Conservation (phyloP, 2,329 filamentous ascomycete species). For the Phyllosticta capitalensis region DNA sequence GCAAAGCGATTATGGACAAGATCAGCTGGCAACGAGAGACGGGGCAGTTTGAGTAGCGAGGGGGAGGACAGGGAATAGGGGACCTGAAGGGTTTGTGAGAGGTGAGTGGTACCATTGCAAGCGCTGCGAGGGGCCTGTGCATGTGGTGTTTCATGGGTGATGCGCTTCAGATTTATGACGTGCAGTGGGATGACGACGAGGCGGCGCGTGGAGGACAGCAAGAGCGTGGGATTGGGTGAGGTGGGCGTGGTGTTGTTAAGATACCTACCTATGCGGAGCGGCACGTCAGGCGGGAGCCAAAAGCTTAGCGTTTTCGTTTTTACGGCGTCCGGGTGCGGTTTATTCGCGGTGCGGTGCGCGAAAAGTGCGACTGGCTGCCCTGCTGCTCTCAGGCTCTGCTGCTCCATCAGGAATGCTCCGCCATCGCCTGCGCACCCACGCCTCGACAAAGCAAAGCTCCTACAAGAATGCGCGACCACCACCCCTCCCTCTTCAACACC, state of each 20-base stretch:
- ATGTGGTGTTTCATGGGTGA: not conserved
- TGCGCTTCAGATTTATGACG: not conserved
- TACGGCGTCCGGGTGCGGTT: not conserved
- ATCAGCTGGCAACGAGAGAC: constrained; percentile 23
- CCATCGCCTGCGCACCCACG: no score
- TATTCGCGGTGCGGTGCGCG: not conserved
- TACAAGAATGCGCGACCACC: not conserved
- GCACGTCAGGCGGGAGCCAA: not conserved
- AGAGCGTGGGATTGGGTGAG: not conserved
- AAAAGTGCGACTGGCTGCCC: not conserved
- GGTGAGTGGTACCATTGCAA: not conserved
- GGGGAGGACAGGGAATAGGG: not conserved
- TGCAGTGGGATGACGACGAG: not conserved
- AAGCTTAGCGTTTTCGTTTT: not conserved
- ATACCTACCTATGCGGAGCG: no score
- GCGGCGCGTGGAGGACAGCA: not conserved
- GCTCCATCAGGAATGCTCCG: not conserved
- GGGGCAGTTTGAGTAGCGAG: constrained; percentile 2
- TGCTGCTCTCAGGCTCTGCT: not conserved
- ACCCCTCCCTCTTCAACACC: not conserved
- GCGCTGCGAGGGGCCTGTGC: not conserved
- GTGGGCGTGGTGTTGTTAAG: no score
- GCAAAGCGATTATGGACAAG: constrained; percentile 36
- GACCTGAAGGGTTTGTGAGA: not conserved
- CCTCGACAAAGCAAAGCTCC: not conserved